phyloP scores from a whole-genome alignment of 2,329 filamentous ascomycete genomes.

The Sphaerulina populicola region DNA sequence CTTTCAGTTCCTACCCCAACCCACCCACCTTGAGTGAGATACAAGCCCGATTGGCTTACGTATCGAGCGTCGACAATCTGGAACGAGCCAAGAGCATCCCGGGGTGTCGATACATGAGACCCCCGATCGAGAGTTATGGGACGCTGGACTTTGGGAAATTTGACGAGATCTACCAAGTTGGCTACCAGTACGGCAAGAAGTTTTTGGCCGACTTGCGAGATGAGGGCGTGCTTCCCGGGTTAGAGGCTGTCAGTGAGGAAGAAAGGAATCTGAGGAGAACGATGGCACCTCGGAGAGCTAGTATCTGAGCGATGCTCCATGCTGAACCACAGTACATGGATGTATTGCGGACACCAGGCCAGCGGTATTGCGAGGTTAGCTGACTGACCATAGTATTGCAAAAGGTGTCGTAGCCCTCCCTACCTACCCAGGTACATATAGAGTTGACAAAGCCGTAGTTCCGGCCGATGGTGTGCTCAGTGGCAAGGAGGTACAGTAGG shows the following conservation, averaged over 20 bases:
- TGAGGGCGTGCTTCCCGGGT: conserved; percentile 61
- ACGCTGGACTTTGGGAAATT: conserved; percentile 96
- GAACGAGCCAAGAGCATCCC: conserved; percentile 86
- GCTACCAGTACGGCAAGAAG: conserved; percentile 75
- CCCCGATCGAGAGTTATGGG: conserved; percentile 85
- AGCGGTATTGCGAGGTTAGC: too few species aligned
- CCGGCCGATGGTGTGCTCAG: too few species aligned
- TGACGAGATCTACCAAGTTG: conserved; percentile 88
- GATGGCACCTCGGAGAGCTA: conserved; percentile 45
- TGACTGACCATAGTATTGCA: background rate
- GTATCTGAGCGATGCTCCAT: conserved; percentile 32
- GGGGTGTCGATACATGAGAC: conserved; percentile 92
- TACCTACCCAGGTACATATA: too few species aligned
- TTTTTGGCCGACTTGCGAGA: conserved; percentile 69
- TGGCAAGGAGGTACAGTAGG: too few species aligned
- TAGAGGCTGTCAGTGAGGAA: conserved; percentile 43
- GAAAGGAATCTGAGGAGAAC: conserved; percentile 45
- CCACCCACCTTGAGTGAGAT: conserved; percentile 93
- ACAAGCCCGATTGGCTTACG: conserved; percentile 87
- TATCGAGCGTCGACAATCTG: conserved; percentile 86
- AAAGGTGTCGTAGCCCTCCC: too few species aligned
- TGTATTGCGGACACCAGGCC: too few species aligned
- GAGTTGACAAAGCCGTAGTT: too few species aligned
- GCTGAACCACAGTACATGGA: too few species aligned
- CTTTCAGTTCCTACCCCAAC: conserved; percentile 79